These are phyloP conservation scores for Linderina pennispora DNA, from an alignment of 192 early-diverging fungal species.

Conservation along the genomic window DNA sequence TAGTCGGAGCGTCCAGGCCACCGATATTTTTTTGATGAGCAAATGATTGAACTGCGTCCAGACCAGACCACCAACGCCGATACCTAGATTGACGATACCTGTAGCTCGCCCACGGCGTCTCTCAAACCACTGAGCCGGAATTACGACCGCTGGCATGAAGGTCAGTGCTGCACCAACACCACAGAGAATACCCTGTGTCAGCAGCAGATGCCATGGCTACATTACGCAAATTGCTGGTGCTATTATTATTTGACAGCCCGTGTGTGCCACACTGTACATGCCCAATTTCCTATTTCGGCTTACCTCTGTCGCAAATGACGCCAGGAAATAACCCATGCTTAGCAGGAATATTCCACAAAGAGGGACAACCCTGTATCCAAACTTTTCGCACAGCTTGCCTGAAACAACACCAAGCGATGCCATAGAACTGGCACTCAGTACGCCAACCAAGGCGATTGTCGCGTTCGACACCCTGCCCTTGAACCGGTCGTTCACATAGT, in stretches of 20 bases:
- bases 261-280: no score
- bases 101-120: constrained; percentile 50
- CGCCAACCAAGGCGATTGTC: constrained; percentile 42
- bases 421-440: constrained; percentile 37
- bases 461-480: constrained; percentile 33
- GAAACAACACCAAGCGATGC: constrained; percentile 34
- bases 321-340: constrained; percentile 39
- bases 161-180: constrained; percentile 48
- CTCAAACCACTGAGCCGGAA: constrained; percentile 55
- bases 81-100: constrained; percentile 55
- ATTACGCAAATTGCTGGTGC: constrained; percentile 6
- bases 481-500: constrained; percentile 45
- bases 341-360: constrained; percentile 25
- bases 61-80: constrained; percentile 66
- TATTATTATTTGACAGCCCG: no score
- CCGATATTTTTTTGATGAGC: constrained; percentile 51
- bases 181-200: constrained; percentile 55
- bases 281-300: constrained; percentile 3
- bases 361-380: constrained; percentile 34
- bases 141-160: constrained; percentile 39
- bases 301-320: constrained; percentile 46
- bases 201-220: constrained; percentile 56
- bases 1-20: constrained; percentile 57
- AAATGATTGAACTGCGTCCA: constrained; percentile 53
- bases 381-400: constrained; percentile 43